Conservation (phyloP, 345 rosid species). For the Triadica sebifera region DNA sequence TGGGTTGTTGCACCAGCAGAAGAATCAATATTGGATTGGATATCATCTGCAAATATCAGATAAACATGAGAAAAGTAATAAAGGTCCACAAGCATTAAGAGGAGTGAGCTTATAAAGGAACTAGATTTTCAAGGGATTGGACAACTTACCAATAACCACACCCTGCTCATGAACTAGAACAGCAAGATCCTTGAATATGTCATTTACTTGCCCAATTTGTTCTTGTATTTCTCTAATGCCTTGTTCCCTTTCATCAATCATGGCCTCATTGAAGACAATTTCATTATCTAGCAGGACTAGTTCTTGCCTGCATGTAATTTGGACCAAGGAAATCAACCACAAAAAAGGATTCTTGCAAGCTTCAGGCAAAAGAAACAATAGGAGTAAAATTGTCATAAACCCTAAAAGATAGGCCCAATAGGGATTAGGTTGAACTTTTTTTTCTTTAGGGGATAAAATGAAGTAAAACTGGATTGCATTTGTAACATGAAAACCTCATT, state of each 20-base stretch:
- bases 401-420: background rate
- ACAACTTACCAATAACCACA: conserved; percentile 53
- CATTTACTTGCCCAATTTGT: conserved; percentile 64
- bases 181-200: conserved; percentile 69
- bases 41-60: conserved; percentile 44
- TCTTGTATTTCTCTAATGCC: conserved; percentile 57
- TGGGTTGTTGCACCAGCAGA: conserved; percentile 49
- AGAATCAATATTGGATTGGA: conserved; percentile 52
- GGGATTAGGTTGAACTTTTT: background rate
- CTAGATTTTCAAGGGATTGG: background rate
- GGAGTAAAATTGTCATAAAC: background rate
- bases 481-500: no score
- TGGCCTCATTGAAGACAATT: conserved; percentile 64
- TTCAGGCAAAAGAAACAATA: conserved; percentile 10
- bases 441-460: background rate
- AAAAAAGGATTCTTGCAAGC: background rate
- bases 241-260: conserved; percentile 68
- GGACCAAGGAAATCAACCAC: background rate
- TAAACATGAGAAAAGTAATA: background rate
- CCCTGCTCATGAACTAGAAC: conserved; percentile 73
- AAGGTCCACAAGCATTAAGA: background rate
- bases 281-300: conserved; percentile 55
- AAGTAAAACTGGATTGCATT: background rate
- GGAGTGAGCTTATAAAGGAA: conserved; percentile 1
- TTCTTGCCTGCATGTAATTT: conserved; percentile 44